These are phyloP conservation scores for Berberis vulgaris DNA, from an alignment of 164 flowering plant species.

Conservation along the genomic window DNA sequence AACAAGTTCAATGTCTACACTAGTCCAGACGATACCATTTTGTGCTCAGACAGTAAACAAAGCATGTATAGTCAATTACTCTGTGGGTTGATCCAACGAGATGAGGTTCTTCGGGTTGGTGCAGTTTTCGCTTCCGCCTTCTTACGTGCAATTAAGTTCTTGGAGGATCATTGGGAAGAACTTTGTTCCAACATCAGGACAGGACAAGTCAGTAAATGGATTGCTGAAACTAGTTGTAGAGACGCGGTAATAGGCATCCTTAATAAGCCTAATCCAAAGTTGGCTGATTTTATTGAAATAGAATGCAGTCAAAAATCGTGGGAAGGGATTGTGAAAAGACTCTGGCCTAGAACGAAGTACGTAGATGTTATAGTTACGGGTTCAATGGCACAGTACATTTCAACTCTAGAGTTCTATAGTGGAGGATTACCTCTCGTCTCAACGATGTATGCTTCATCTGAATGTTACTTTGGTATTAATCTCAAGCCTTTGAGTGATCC, in stretches of 20 bases:
- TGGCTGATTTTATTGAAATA: slow-evolving; percentile 36
- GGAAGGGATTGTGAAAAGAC: slow-evolving; percentile 48
- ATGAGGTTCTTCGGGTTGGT: slow-evolving; percentile 62
- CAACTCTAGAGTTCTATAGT: slow-evolving; percentile 51
- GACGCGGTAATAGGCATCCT: slow-evolving; percentile 26
- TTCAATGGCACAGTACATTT: slow-evolving; percentile 65
- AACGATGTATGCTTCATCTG: slow-evolving; percentile 72
- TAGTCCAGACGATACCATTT: slow-evolving; percentile 43
- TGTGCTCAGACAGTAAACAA: slow-evolving; percentile 54
- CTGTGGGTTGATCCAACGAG: slow-evolving; percentile 51
- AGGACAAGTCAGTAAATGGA: slow-evolving; percentile 37
- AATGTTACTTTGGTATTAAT: slow-evolving; percentile 63
- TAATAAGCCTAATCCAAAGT: slow-evolving; percentile 25
- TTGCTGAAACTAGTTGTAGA: slow-evolving; percentile 42
- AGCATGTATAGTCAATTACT: slow-evolving; percentile 79
- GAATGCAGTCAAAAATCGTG: slow-evolving; percentile 37
- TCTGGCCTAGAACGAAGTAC: slow-evolving; percentile 71
- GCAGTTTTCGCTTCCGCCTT: slow-evolving; percentile 78
- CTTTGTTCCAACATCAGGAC: slow-evolving; percentile 46
- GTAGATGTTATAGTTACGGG: slow-evolving; percentile 70
- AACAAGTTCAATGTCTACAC: slow-evolving; percentile 28
- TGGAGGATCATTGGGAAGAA: slow-evolving; percentile 48
- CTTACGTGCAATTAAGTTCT: slow-evolving; percentile 56
- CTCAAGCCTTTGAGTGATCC: slow-evolving; percentile 52
- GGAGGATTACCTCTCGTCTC: slow-evolving; percentile 53